A percentile compares a stretch with the other conserved stretches of the same genome.
phyloP scores from a whole-genome alignment of 441 rosid species.

The Raphanus hybrid region DNA sequence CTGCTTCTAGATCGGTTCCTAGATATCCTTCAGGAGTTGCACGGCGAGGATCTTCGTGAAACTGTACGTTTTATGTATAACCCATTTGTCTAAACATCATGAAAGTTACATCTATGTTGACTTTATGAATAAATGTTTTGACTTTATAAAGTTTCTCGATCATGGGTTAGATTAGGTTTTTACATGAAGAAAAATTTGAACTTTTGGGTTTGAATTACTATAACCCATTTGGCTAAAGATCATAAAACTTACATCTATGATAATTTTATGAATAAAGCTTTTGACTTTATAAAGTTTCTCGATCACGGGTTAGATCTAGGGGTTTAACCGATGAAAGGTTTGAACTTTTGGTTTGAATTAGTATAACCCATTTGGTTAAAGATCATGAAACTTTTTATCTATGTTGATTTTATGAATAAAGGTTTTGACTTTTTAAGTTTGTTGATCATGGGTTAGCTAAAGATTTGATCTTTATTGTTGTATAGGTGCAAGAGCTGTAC shows the following conservation, averaged over 20 bases:
- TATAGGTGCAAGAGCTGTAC: slow-evolving; percentile 89
- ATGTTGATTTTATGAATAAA: background rate
- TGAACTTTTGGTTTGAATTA: background rate
- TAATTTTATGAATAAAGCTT: background rate
- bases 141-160: background rate
- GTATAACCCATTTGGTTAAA: background rate
- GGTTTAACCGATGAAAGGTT: background rate
- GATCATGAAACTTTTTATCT: slow-evolving; percentile 19
- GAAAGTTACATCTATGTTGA: background rate
- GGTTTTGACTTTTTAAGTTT: background rate
- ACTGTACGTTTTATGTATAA: slow-evolving; percentile 50
- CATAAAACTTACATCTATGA: slow-evolving; percentile 8
- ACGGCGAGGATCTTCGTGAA: slow-evolving; percentile 93
- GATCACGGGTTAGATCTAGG: background rate
- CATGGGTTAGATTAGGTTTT: background rate
- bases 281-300: background rate
- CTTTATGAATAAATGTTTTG: background rate
- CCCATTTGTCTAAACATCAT: slow-evolving; percentile 17
- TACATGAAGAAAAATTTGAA: background rate
- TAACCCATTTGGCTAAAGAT: slow-evolving; percentile 11
- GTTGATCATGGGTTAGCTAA: background rate
- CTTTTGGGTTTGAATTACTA: background rate
- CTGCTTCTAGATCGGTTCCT: slow-evolving; percentile 88
- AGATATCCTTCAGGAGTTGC: slow-evolving; percentile 91
- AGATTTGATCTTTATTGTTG: slow-evolving; percentile 6